Evolutionary conservation across 2,329 filamentous ascomycete genomes (phyloP).

Genomic region (Trichoderma sp.): DNA sequence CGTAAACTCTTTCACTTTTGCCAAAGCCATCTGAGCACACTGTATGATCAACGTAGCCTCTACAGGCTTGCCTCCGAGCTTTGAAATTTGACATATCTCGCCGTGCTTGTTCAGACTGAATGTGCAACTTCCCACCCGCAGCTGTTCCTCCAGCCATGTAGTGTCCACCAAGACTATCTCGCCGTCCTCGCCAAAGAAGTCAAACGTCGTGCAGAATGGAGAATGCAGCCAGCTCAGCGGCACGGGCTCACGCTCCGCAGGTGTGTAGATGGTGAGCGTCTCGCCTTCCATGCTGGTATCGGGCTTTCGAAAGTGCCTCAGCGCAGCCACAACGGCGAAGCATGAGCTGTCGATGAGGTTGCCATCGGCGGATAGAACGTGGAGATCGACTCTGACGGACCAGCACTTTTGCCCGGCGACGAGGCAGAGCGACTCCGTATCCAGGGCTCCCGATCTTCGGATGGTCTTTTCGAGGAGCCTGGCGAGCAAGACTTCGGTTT

Average conservation of each 20-base stretch:
- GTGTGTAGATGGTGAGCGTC: constrained; percentile 76
- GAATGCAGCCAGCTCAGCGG: constrained; percentile 87
- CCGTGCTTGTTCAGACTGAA: constrained; percentile 86
- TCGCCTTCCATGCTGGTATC: constrained; percentile 86
- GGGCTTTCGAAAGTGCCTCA: constrained; percentile 87
- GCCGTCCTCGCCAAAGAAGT: constrained; percentile 72
- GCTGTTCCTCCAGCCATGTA: constrained; percentile 71
- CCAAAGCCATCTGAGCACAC: constrained; percentile 70
- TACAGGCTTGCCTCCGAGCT: constrained; percentile 79
- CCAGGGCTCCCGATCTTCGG: constrained; percentile 84
- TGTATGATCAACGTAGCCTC: constrained; percentile 76
- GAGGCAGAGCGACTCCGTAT: constrained; percentile 94
- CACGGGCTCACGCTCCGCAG: constrained; percentile 84
- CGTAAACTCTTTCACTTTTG: constrained; percentile 78
- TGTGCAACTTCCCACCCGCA: constrained; percentile 69
- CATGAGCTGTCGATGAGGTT: constrained; percentile 84
- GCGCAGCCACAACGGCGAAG: constrained; percentile 79
- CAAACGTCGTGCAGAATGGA: constrained; percentile 87
- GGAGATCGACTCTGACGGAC: constrained; percentile 85
- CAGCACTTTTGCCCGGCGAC: constrained; percentile 89
- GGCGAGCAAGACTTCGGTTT: constrained; percentile 81
- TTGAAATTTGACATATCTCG: constrained; percentile 87
- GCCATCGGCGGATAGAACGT: constrained; percentile 87
- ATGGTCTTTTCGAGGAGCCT: constrained; percentile 91
- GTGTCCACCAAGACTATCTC: constrained; percentile 68